Conservation (phyloP, 371 early-diverging fungal species). For the Mucor mucedo region DNA sequence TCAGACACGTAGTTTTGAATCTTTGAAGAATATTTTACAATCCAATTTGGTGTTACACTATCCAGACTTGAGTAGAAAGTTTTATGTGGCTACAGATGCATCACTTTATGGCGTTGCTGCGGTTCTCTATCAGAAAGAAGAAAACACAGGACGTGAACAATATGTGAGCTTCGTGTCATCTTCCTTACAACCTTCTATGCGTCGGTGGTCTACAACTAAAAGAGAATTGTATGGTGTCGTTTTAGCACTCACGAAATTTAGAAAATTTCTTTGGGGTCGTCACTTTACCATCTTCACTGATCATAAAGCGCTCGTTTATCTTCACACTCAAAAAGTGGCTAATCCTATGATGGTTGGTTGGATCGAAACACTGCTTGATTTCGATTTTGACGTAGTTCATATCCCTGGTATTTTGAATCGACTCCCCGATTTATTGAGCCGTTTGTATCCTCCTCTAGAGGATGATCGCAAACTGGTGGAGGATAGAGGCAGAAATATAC, state of each 20-base stretch:
- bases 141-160: not conserved
- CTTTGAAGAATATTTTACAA: slow-evolving; percentile 15
- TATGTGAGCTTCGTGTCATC: slow-evolving; percentile 9
- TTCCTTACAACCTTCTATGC: slow-evolving; percentile 9
- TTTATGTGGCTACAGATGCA: slow-evolving; percentile 14
- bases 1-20: slow-evolving; percentile 8
- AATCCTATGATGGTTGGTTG: slow-evolving; percentile 23
- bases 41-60: slow-evolving; percentile 5
- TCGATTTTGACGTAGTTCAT: slow-evolving; percentile 17
- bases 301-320: slow-evolving; percentile 22
- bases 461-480: slow-evolving; percentile 9
- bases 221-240: slow-evolving; percentile 17
- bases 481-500: not conserved
- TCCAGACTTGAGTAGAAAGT: not conserved
- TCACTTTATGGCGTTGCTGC: slow-evolving; percentile 3
- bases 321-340: slow-evolving; percentile 18
- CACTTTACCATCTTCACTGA: slow-evolving; percentile 18
- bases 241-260: slow-evolving; percentile 26
- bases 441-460: slow-evolving; percentile 6
- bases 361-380: slow-evolving; percentile 26
- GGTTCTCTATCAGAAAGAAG: slow-evolving; percentile 3
- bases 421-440: slow-evolving; percentile 15
- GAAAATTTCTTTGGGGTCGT: slow-evolving; percentile 26
- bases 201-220: slow-evolving; percentile 5
- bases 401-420: slow-evolving; percentile 17